Percentiles rank a stretch among this genome's conserved stretches.
phyloP scores from a whole-genome alignment of 2,329 filamentous ascomycete species.

The Hypoxylon sp. region DNA sequence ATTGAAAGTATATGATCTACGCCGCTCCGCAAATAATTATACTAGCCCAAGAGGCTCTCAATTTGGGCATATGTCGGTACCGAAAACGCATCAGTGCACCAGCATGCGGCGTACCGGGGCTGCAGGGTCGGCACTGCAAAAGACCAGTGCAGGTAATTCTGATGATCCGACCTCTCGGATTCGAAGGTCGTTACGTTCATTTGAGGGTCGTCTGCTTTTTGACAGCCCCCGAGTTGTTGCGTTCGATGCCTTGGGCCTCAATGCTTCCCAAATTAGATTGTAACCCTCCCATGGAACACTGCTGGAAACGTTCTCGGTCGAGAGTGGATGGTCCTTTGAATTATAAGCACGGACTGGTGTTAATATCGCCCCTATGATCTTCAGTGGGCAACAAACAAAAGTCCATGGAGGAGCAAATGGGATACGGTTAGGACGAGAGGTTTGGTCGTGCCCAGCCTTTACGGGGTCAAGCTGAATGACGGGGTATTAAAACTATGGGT shows the following conservation, averaged over 20 bases:
- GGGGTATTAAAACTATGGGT: neutral
- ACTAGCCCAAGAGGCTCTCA: slow-evolving; percentile 4
- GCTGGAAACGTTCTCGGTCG: neutral
- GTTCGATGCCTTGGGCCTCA: neutral
- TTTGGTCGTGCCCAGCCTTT: neutral
- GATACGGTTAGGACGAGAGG: neutral
- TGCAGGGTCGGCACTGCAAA: slow-evolving; percentile 13
- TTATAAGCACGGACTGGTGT: slow-evolving; percentile 9
- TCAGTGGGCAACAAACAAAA: slow-evolving; percentile 6
- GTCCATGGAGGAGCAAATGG: neutral
- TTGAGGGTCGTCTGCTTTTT: neutral
- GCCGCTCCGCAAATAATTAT: slow-evolving; percentile 2
- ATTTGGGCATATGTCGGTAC: neutral
- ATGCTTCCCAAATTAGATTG: slow-evolving; percentile 19
- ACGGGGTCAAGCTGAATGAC: neutral
- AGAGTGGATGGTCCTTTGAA: neutral
- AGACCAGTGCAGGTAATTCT: slow-evolving; percentile 26
- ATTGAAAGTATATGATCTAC: slow-evolving; percentile 1
- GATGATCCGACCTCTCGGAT: slow-evolving; percentile 13
- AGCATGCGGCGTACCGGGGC: slow-evolving; percentile 6
- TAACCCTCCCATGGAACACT: neutral
- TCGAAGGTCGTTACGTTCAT: neutral
- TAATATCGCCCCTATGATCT: neutral
- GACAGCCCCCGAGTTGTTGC: neutral
- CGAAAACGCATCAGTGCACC: neutral